Percentiles rank a stretch among this genome's conserved stretches.
Conservation (phyloP, 75 land plant genomes). For the Larix kaempferi region DNA sequence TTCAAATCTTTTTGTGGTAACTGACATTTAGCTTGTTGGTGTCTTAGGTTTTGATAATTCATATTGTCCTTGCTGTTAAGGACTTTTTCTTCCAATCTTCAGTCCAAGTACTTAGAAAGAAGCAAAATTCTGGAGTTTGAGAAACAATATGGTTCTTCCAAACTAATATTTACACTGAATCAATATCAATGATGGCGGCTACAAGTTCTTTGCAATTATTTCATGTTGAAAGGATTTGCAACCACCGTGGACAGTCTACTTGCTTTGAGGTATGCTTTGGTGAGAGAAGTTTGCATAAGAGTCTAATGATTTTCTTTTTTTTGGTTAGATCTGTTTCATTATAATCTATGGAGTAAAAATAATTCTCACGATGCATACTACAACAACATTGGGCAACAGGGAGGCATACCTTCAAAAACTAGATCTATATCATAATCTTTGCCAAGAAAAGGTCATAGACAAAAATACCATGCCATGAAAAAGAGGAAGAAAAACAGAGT, state of each 20-base stretch:
- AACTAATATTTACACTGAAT: not conserved
- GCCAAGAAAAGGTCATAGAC: no score
- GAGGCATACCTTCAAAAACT: no score
- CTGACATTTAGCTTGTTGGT: not conserved
- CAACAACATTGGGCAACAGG: no score
- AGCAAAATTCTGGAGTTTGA: not conserved
- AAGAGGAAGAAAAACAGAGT: no score
- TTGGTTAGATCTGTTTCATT: no score
- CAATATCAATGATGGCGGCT: not conserved
- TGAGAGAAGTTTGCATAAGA: not conserved
- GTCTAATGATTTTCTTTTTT: no score
- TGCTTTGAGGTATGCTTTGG: not conserved
- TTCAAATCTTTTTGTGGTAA: not conserved
- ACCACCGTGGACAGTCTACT: not conserved
- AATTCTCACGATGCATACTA: no score
- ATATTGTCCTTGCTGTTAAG: not conserved
- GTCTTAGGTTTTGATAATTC: conserved; percentile 1
- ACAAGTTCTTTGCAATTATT: not conserved
- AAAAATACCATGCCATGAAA: no score
- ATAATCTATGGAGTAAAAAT: no score
- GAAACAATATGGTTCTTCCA: not conserved
- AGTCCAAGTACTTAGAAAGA: not conserved
- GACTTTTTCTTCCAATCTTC: not conserved
- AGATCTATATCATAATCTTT: no score
- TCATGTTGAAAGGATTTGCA: not conserved